Base-by-base conservation (phyloP, 2,329 filamentous ascomycete species). In the Ascochyta lentis region DNA sequence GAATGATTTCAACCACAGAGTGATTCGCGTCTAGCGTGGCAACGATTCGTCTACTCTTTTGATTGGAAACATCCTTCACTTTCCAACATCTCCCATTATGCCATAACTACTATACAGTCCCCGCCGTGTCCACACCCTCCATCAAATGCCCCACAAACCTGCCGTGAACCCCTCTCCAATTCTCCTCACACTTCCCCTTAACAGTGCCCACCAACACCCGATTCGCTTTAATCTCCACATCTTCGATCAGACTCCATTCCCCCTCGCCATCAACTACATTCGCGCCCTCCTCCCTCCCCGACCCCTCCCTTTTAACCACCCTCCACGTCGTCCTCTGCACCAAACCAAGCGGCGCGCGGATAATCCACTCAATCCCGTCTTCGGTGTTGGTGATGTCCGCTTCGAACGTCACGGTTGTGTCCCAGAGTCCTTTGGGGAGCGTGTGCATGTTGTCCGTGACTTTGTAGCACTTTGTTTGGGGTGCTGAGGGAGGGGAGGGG, bases 401-500 rank as follows among this genome's bases (percentile, higher is more conserved):
- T 42, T 73, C 68, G 35, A 75, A 76, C 4, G 64, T 67, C 1
- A 76, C 72, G 0, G 69, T 74, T 0, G 71, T 68, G 54, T 71
- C 72, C 72, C 73, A 76, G 1, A 76, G 66, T 0, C 74, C 73
- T 15, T 66, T 66, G 6, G 67, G 73, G 3, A 76, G 64, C 2
- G 72, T 66, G 46, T 73, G 70, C 71, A 76, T 73, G 52, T 71
- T 61, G 58, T 76, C 73, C 3, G 73, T 76, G 4, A 76, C 66
- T 54, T 70, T 70, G 64, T 76, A 76, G 35, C 70, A 63, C 50
- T 76, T 75, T 7, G 73, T 68, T 8, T 63, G 31, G 5, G 66
- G 61, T 1, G 63, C 47, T 1, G 55, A 33, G 9, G 59, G 43
- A n/a, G 67, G 62, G 1, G 60, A 34, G 22, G 71, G 64, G 2